Evolutionary conservation across 2,329 filamentous ascomycete genomes (phyloP).

Genomic region (Aspergillus sp.): DNA sequence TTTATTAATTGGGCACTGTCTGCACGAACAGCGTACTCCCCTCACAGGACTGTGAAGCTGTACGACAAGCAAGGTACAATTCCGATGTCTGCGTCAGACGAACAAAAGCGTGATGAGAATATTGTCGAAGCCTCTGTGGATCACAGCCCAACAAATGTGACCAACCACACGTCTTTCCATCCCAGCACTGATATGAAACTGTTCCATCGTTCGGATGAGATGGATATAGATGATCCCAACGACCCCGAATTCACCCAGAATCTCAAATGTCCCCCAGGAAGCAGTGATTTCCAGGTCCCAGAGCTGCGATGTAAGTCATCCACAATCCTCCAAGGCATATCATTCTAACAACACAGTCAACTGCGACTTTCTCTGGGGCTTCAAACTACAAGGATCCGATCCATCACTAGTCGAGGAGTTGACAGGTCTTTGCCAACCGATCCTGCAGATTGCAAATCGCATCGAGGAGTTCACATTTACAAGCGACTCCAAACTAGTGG

Average conservation of each 20-base stretch:
- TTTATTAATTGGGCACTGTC: constrained; percentile 1
- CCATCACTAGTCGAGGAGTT: neutral
- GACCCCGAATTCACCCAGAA: neutral
- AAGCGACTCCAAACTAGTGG: too few relatives aligned
- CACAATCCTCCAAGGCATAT: neutral
- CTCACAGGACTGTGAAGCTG: neutral
- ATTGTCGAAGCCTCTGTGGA: too few relatives aligned
- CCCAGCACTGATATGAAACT: too few relatives aligned
- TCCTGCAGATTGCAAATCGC: too few relatives aligned
- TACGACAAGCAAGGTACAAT: neutral
- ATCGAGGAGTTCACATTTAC: too few relatives aligned
- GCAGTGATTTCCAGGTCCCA: neutral
- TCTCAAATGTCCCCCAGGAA: neutral
- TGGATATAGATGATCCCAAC: too few relatives aligned
- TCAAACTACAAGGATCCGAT: neutral
- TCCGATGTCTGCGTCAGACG: neutral
- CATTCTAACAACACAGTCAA: neutral
- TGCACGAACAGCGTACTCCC: neutral
- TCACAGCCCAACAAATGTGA: too few relatives aligned
- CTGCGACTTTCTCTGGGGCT: neutral
- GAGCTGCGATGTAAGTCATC: neutral
- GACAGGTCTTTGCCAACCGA: neutral
- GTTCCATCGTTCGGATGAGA: too few relatives aligned
- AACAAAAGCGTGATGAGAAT: too few relatives aligned
- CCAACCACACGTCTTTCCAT: too few relatives aligned